Evolutionary conservation across 2,329 filamentous ascomycete species (phyloP).

Genomic region (Clonostachys chloroleuca): DNA sequence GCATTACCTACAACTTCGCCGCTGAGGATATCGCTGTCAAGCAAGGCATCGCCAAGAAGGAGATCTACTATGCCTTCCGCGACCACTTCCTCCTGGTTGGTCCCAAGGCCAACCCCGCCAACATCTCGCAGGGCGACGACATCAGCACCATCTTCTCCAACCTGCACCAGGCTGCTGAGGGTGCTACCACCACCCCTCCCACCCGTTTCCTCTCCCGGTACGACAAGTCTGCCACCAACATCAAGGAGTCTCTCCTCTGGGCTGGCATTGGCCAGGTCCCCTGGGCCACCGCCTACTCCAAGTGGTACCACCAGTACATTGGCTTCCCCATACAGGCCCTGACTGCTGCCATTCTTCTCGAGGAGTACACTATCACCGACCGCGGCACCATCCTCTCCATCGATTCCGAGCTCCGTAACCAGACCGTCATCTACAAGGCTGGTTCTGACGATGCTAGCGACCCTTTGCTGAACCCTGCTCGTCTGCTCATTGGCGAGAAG

Average conservation of each 20-base stretch:
- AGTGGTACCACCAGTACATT: constrained; percentile 41
- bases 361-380: constrained; percentile 42
- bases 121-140: constrained; percentile 17
- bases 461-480: constrained; percentile 34
- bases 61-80: constrained; percentile 31
- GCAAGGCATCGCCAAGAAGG: constrained; percentile 23
- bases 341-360: constrained; percentile 28
- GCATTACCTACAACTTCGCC: constrained; percentile 36
- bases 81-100: constrained; percentile 41
- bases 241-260: constrained; percentile 40
- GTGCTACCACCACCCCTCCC: constrained; percentile 16
- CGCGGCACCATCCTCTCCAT: constrained; percentile 37
- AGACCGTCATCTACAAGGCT: constrained; percentile 27
- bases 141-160: constrained; percentile 24
- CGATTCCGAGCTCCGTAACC: constrained; percentile 18
- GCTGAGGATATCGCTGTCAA: constrained; percentile 37
- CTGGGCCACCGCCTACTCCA: constrained; percentile 35
- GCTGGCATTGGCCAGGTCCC: constrained; percentile 37
- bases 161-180: constrained; percentile 25
- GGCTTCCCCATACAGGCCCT: constrained; percentile 39
- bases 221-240: constrained; percentile 44
- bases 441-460: constrained; percentile 26
- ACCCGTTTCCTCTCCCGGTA: constrained; percentile 37
- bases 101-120: constrained; percentile 23
- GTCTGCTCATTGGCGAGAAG: constrained; percentile 28